Evolutionary conservation across 1,284 basidiomycete genomes (phyloP), one percentile per base, ranked within the genome.

Genomic region (Microbotryum intermedium): DNA sequence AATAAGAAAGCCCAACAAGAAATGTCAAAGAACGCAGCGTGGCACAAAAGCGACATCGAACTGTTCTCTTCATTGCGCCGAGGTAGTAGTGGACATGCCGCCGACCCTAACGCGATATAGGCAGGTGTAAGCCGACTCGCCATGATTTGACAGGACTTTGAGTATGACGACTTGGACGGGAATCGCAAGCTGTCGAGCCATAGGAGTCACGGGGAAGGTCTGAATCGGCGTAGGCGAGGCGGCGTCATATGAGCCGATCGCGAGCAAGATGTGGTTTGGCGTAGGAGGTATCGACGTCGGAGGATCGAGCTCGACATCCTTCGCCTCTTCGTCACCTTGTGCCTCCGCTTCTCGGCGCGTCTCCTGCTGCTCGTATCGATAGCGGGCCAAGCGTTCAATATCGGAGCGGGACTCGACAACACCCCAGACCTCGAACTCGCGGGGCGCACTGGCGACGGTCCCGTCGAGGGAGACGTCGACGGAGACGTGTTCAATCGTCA

Each of bases 401-500:
- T 93, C 89, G 43, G 86, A 84, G 34, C 74, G 67, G 10, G 86
- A 86, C 64, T 94, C 89, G 48, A 93, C 80, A 59, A 90, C 73
- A 0, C 83, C 89, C 91, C 91, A 97, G 1, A 91, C 82, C 69
- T 93, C 87, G 81, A 97, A 86, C 47, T 85, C 79, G 62, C 82
- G 78, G 26, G 94, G 93, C 1, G 94, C 93, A 34, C 84, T 84
- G 21, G 83, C 77, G 71, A 86, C 78, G 71, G 92, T 88, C 6
- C 62, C 62, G 43, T 72, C 72, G 67, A 84, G 82, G 6, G 89
- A 85, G 46, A 91, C 78, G 64, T 90, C 87, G 62, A 77, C 79
- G 8, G 90, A 79, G 42, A 88, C 83, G 74, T 97, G 94, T 72
- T 97, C 93, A 66, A 97, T 81, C 13, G 88, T 88, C 57, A 97